phyloP scores from a whole-genome alignment of 495 filamentous ascomycete genomes.

The Penicillium dipodomyicola region DNA sequence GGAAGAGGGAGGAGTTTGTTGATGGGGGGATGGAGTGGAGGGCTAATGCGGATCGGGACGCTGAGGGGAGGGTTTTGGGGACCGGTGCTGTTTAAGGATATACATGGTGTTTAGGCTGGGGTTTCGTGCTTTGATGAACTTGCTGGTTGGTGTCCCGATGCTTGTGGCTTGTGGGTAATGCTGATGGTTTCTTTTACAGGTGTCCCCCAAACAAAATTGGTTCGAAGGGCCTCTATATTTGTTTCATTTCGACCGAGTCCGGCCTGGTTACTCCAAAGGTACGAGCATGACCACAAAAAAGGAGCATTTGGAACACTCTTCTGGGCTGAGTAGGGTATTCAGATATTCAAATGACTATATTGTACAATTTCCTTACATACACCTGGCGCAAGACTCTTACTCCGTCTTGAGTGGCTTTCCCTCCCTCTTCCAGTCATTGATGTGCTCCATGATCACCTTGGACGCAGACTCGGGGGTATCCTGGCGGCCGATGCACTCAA shows the following conservation, averaged over 20 bases:
- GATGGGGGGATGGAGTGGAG: slow-evolving; percentile 81
- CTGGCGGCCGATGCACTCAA: slow-evolving; percentile 92
- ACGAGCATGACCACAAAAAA: neutral
- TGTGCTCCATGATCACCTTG: slow-evolving; percentile 79
- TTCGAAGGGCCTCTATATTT: neutral
- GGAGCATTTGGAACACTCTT: neutral
- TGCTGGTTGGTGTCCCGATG: neutral
- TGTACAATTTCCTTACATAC: slow-evolving; percentile 31
- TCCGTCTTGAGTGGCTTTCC: slow-evolving; percentile 44
- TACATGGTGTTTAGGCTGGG: slow-evolving; percentile 5
- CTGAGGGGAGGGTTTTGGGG: slow-evolving; percentile 35
- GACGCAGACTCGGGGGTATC: slow-evolving; percentile 86
- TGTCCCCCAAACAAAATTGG: neutral
- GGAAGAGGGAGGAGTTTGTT: slow-evolving; percentile 93
- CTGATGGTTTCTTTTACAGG: neutral
- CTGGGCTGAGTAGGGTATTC: slow-evolving; percentile 32
- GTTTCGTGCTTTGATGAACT: neutral
- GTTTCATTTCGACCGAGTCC: no score
- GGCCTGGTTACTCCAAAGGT: neutral
- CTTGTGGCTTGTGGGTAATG: neutral
- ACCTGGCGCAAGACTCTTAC: slow-evolving; percentile 19
- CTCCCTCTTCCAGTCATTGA: slow-evolving; percentile 80
- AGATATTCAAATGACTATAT: slow-evolving; percentile 24
- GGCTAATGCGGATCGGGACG: slow-evolving; percentile 77
- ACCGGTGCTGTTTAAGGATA: neutral